phyloP scores from a whole-genome alignment of 768 basidiomycete species.

The Podaxis sp. region DNA sequence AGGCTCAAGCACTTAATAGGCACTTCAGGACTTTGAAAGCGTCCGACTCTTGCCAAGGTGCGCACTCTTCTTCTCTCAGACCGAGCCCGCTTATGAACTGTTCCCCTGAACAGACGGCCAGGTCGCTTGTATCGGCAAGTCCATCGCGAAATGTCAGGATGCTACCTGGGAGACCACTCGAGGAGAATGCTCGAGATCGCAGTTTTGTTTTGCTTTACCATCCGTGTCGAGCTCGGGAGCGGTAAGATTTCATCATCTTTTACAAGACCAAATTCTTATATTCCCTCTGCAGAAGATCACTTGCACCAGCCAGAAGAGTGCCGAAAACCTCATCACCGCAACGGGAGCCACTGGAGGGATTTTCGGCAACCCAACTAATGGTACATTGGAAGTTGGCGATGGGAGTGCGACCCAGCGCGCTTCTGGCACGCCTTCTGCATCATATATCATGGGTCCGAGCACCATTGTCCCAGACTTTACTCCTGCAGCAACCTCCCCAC shows the following conservation, averaged over 20 bases:
- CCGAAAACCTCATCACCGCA: conserved; percentile 41
- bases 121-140: conserved; percentile 41
- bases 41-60: conserved; percentile 46
- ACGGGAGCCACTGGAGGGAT: conserved; percentile 46
- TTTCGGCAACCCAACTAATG: conserved; percentile 20
- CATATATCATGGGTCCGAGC: background rate
- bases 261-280: background rate
- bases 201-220: conserved; percentile 54
- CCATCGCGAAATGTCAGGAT: conserved; percentile 39
- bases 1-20: conserved; percentile 50
- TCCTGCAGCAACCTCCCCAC: background rate
- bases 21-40: conserved; percentile 39
- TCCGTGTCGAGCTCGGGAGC: conserved; percentile 39
- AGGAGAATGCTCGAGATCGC: conserved; percentile 32
- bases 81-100: background rate
- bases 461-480: background rate
- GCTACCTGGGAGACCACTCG: conserved; percentile 36
- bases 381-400: background rate
- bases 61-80: conserved; percentile 12
- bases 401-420: background rate
- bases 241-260: conserved; percentile 29
- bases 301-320: conserved; percentile 52
- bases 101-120: conserved; percentile 32
- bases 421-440: background rate
- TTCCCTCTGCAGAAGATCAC: conserved; percentile 34